phyloP scores from a whole-genome alignment of 2,329 filamentous ascomycete genomes.

The Phialophora tarda region DNA sequence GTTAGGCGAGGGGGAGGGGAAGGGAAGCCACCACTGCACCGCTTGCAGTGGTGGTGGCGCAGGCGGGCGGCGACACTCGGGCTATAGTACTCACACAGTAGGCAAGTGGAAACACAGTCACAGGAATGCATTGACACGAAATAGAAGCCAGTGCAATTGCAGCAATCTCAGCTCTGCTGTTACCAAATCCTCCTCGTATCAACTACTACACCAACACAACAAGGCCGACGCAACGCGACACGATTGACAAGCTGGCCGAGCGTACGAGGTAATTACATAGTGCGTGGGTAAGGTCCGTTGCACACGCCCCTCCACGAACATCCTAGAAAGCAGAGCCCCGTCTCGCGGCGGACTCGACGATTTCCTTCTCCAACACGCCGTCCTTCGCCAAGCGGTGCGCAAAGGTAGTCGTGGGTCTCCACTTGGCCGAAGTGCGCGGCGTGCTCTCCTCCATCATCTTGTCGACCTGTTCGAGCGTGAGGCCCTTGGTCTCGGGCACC shows the following conservation, averaged over 20 bases:
- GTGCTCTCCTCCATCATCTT: slow-evolving; percentile 88
- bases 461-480: slow-evolving; percentile 80
- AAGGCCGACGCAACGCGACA: not conserved
- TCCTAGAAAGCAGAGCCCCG: not conserved
- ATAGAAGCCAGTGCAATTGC: not conserved
- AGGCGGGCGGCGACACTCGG: not conserved
- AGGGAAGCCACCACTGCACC: too few relatives aligned
- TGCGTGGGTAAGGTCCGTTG: too few relatives aligned
- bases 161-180: not conserved
- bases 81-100: too few relatives aligned
- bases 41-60: too few relatives aligned
- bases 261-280: too few relatives aligned
- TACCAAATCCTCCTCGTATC: not conserved
- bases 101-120: too few relatives aligned
- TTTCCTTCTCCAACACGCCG: slow-evolving; percentile 26
- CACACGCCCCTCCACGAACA: not conserved
- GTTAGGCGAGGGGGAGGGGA: not conserved
- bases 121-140: too few relatives aligned
- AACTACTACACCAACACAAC: not conserved
- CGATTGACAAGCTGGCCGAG: not conserved
- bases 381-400: slow-evolving; percentile 61
- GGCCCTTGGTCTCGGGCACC: slow-evolving; percentile 75
- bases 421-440: slow-evolving; percentile 75
- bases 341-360: not conserved
- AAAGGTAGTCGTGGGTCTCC: slow-evolving; percentile 74